These are phyloP conservation scores for Pisolithus thermaeus DNA, from an alignment of 1,284 basidiomycete genomes.

Conservation along the genomic window DNA sequence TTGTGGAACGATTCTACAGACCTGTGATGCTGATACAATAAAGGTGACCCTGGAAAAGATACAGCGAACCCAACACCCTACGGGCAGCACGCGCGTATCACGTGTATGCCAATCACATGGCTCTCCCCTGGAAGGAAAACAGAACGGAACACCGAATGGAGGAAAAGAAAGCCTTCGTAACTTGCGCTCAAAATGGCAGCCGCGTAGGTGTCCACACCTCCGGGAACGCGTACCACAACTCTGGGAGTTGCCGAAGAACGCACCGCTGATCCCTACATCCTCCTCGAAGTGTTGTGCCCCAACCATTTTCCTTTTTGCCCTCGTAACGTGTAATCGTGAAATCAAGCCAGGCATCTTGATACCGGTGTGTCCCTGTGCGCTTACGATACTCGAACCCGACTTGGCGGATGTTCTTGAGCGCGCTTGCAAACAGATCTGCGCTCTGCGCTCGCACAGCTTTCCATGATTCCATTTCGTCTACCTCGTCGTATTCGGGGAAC, in stretches of 20 bases:
- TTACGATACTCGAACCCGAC: slow-evolving; percentile 30
- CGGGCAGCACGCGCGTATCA: too few relatives aligned
- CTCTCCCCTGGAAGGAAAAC: background rate
- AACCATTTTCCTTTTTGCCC: background rate
- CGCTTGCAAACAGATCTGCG: slow-evolving; percentile 24
- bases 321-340: slow-evolving; percentile 16
- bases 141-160: background rate
- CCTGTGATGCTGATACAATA: too few relatives aligned
- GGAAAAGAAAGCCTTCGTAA: background rate
- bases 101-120: too few relatives aligned
- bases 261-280: slow-evolving; percentile 1
- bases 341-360: slow-evolving; percentile 31
- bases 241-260: slow-evolving; percentile 18
- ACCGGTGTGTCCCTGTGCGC: slow-evolving; percentile 27
- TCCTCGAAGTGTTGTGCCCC: slow-evolving; percentile 7
- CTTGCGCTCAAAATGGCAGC: slow-evolving; percentile 17
- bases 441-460: slow-evolving; percentile 22
- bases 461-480: slow-evolving; percentile 31
- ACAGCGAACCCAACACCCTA: too few relatives aligned
- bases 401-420: slow-evolving; percentile 27
- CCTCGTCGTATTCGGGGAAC: slow-evolving; percentile 29
- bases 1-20: too few relatives aligned
- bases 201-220: slow-evolving; percentile 27
- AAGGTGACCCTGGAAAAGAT: background rate
- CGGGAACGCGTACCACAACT: slow-evolving; percentile 27